Percentiles rank a stretch among this genome's conserved stretches.
Conservation (phyloP, 176 grass and related monocot species). For the Areca catechu region DNA sequence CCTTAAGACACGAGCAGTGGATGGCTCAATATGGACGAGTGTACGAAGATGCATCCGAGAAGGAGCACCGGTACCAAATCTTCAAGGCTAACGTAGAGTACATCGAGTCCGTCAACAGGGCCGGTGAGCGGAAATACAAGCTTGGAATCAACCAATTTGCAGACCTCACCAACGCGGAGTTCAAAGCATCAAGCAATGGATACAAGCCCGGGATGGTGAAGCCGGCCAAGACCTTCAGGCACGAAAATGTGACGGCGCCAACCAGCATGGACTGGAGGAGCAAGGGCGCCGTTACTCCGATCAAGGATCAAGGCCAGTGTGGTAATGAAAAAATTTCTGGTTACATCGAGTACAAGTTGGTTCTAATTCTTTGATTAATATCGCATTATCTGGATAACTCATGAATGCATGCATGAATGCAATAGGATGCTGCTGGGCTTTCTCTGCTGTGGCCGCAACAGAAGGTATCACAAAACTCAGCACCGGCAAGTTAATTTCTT, state of each 20-base stretch:
- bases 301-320: conserved; percentile 10
- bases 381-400: too few species aligned
- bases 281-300: conserved; percentile 24
- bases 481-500: conserved; percentile 5
- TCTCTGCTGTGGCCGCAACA: conserved; percentile 17
- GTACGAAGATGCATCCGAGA: conserved; percentile 33
- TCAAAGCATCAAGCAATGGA: too few species aligned
- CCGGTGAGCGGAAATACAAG: conserved; percentile 22
- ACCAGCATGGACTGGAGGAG: conserved; percentile 32
- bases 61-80: conserved; percentile 19
- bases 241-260: conserved; percentile 10
- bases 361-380: too few species aligned
- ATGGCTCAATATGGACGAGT: conserved; percentile 31
- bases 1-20: conserved; percentile 31
- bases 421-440: conserved; percentile 24
- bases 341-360: too few species aligned
- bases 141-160: conserved; percentile 39
- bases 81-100: conserved; percentile 29
- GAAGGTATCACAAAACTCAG: conserved; percentile 10
- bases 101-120: conserved; percentile 29
- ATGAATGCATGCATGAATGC: too few species aligned
- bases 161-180: conserved; percentile 38
- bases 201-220: too few species aligned
- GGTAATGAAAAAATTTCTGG: background rate
- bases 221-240: conserved; percentile 1